Evolutionary conservation across 2,329 filamentous ascomycete genomes (phyloP), one percentile per base, ranked within the genome.

Genomic region (Ophiostoma quercus): DNA sequence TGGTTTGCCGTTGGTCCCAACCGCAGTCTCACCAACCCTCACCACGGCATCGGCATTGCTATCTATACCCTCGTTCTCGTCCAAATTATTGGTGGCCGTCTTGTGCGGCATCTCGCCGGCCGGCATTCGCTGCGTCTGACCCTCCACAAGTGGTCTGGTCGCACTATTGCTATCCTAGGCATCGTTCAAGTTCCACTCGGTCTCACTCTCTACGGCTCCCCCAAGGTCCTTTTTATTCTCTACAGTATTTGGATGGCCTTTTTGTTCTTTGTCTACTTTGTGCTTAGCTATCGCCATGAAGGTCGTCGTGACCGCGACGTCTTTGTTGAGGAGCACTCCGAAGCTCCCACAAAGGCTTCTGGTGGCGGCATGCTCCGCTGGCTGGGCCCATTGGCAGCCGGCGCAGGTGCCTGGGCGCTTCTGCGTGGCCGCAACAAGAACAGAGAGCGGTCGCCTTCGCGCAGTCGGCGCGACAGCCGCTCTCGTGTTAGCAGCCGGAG

Each of bases 131-230:
- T 85, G 16, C 80, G 85, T 25, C 78, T 83, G 51, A 84, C 91
- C 84, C 79, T 98, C 60, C 95, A 99, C 80, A 91, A 94, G 77
- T 97, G 95, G 92, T 80, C 91, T 22, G 95, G 95, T 22, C 85
- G 94, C 70, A 81, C 86, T 0, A 87, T 94, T 75, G 90, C 91
- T 2, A 79, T 98, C 22, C 82, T 99, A 3, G 95, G 92, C 0
- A 88, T 98, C 73, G 85, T 89, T 3, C 95, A 99, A 77, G 87
- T 99, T 12, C 91, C 95, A 0, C 84, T 99, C 0, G 95, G 95
- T 0, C 83, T 99, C 66, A 94, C 94, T 0, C 83, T 99, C 1
- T 99, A 97, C 76, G 95, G 95, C 6, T 97, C 94, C 39, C 94
- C 95, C 5, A 88, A 90, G 75, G 87, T 85, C 51, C 84, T 94